Evolutionary conservation across 2,329 filamentous ascomycete species (phyloP).

Genomic region (Trichoderma citrinoviride): DNA sequence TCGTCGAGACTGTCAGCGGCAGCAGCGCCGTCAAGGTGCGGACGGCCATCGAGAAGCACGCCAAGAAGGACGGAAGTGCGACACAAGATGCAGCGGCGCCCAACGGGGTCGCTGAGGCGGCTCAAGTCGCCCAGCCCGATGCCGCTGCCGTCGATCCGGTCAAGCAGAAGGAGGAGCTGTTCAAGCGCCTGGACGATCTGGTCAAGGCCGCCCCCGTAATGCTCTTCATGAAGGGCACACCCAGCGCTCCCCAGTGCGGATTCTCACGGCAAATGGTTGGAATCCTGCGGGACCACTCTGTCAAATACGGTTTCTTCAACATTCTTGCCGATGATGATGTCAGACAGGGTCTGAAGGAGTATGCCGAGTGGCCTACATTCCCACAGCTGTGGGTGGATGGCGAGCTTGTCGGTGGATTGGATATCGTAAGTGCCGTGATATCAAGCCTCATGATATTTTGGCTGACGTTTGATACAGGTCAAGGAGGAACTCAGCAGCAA

Average conservation of each 20-base stretch:
- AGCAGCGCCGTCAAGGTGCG: conserved; percentile 85
- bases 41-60: conserved; percentile 79
- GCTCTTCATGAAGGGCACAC: conserved; percentile 99
- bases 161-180: conserved; percentile 77
- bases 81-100: conserved; percentile 36
- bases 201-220: conserved; percentile 96
- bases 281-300: conserved; percentile 80
- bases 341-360: conserved; percentile 92
- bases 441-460: background rate
- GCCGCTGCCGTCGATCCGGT: conserved; percentile 46
- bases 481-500: conserved; percentile 90
- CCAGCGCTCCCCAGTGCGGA: conserved; percentile 80
- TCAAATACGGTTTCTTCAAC: conserved; percentile 99
- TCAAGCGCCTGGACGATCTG: conserved; percentile 74
- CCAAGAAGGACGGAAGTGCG: conserved; percentile 45
- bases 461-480: conserved; percentile 55
- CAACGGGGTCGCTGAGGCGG: conserved; percentile 39
- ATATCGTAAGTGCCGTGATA: conserved; percentile 71
- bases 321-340: conserved; percentile 98
- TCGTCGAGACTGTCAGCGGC: conserved; percentile 83
- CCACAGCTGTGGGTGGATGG: conserved; percentile 91
- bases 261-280: conserved; percentile 89
- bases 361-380: conserved; percentile 97
- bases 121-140: conserved; percentile 44
- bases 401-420: conserved; percentile 86